phyloP scores from a whole-genome alignment of 2,329 filamentous ascomycete genomes.

The Neurospora sp. region DNA sequence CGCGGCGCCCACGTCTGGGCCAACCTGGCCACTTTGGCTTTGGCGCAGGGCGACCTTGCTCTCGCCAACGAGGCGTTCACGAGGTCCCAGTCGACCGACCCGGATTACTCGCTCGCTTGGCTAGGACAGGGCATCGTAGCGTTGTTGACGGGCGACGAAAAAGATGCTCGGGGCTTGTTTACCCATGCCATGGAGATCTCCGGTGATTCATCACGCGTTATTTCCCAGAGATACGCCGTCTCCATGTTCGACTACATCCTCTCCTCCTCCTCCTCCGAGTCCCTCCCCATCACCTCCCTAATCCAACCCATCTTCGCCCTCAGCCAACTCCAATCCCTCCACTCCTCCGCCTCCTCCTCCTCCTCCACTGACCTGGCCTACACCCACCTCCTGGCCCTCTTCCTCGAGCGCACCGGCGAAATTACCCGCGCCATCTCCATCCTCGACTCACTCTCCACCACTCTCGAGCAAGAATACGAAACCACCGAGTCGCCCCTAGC shows the following conservation, averaged over 20 bases:
- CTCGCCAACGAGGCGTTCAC: slow-evolving; percentile 89
- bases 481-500: slow-evolving; percentile 65
- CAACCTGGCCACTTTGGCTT: slow-evolving; percentile 78
- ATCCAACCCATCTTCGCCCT: slow-evolving; percentile 85
- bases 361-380: slow-evolving; percentile 52
- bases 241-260: slow-evolving; percentile 77
- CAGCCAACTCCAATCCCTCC: slow-evolving; percentile 64
- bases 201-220: slow-evolving; percentile 62
- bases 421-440: slow-evolving; percentile 51
- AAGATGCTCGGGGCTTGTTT: slow-evolving; percentile 76
- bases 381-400: slow-evolving; percentile 68
- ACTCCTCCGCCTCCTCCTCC: slow-evolving; percentile 20
- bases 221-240: slow-evolving; percentile 69
- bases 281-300: slow-evolving; percentile 48
- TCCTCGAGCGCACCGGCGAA: slow-evolving; percentile 72
- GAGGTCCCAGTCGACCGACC: slow-evolving; percentile 84
- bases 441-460: slow-evolving; percentile 40
- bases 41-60: slow-evolving; percentile 72
- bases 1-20: slow-evolving; percentile 78
- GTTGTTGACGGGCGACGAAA: slow-evolving; percentile 60
- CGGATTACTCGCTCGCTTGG: slow-evolving; percentile 90
- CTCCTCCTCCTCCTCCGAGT: slow-evolving; percentile 43
- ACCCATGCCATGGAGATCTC: slow-evolving; percentile 92
- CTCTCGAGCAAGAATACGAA: slow-evolving; percentile 75
- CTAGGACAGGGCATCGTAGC: slow-evolving; percentile 85